These are phyloP conservation scores for Fusarium illudens DNA, from an alignment of 2,329 filamentous ascomycete species.

Conservation along the genomic window DNA sequence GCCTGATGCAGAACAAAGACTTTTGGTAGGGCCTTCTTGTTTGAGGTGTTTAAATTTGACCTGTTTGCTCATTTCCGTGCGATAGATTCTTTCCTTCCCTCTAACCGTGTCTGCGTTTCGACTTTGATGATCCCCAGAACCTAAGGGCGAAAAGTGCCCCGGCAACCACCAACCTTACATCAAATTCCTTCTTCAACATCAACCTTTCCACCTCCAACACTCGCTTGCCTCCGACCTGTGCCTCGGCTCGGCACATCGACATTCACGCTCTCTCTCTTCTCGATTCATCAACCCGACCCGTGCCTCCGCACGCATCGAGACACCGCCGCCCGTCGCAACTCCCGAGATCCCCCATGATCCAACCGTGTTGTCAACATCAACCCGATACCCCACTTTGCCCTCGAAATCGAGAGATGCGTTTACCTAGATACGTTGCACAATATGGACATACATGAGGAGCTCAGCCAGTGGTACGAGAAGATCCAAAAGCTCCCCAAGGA, in stretches of 20 bases:
- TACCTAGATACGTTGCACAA: conserved; percentile 23
- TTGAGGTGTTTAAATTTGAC: background rate
- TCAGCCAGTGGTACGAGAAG: conserved; percentile 55
- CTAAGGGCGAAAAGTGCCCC: conserved; percentile 20
- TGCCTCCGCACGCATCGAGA: background rate
- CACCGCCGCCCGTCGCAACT: background rate
- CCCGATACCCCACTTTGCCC: conserved; percentile 9
- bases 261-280: background rate
- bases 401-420: conserved; percentile 33
- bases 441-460: conserved; percentile 54
- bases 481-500: conserved; percentile 55
- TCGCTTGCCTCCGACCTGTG: background rate
- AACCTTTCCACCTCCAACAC: background rate
- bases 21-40: background rate
- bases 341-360: conserved; percentile 12
- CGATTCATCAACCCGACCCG: background rate
- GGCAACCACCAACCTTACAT: conserved; percentile 26
- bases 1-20: conserved; percentile 15
- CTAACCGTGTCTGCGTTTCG: background rate
- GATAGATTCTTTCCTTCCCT: background rate
- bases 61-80: background rate
- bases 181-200: conserved; percentile 4
- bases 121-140: conserved; percentile 10
- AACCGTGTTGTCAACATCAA: background rate
- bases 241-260: background rate